Evolutionary conservation across 306 rosid species (phyloP).

Genomic region (Acacia melanoxylon): DNA sequence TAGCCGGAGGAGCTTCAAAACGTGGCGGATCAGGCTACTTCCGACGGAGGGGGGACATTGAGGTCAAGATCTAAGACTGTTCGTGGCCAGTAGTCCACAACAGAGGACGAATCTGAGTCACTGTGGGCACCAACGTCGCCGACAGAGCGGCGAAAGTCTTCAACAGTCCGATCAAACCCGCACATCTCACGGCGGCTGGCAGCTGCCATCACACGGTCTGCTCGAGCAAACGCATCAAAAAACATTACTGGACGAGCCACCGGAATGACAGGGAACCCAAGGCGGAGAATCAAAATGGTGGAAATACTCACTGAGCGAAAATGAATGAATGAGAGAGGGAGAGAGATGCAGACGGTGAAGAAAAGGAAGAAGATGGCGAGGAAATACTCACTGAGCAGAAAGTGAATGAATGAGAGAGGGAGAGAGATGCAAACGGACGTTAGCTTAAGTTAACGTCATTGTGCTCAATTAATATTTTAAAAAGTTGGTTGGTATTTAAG

Average conservation of each 20-base stretch:
- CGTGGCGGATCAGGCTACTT: constrained; percentile 39
- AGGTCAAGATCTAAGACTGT: constrained; percentile 63
- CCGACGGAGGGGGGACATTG: constrained; percentile 54
- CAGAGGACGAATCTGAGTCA: constrained; percentile 56
- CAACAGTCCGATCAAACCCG: constrained; percentile 26
- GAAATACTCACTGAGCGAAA: no score
- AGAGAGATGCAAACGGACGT: no score
- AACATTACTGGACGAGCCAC: constrained; percentile 41
- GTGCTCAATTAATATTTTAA: no score
- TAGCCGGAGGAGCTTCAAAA: background rate
- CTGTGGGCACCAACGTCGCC: constrained; percentile 33
- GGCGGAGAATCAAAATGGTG: background rate
- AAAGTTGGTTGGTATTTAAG: no score
- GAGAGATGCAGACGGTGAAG: no score
- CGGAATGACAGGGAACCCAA: constrained; percentile 25
- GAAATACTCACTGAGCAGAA: no score
- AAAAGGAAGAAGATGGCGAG: no score
- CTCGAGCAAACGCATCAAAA: constrained; percentile 49
- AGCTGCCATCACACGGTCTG: background rate
- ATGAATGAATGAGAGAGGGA: no score
- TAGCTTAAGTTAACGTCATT: no score
- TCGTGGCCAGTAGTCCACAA: constrained; percentile 38
- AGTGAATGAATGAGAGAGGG: no score
- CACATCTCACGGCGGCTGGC: constrained; percentile 23
- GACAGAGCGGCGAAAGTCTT: background rate